These are phyloP conservation scores for Clonostachys chloroleuca DNA, from an alignment of 2,329 filamentous ascomycete genomes.

Conservation along the genomic window DNA sequence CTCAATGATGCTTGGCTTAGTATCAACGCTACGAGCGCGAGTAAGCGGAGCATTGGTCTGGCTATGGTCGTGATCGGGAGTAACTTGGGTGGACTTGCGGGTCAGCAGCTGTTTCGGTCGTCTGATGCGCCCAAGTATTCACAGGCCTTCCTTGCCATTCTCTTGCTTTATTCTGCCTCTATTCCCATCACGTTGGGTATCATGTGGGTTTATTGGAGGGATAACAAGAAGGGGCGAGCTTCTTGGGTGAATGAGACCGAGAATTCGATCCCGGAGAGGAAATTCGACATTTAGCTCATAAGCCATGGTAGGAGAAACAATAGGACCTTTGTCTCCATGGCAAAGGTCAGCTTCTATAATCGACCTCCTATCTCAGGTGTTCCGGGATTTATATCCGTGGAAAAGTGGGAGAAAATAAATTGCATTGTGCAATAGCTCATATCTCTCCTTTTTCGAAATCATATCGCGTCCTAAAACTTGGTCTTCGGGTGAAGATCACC, in stretches of 20 bases:
- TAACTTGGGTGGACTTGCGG: slow-evolving; percentile 13
- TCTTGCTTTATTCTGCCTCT: slow-evolving; percentile 7
- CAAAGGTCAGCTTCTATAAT: no score
- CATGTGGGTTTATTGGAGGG: slow-evolving; percentile 12
- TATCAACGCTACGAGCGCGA: slow-evolving; percentile 8
- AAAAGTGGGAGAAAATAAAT: no score
- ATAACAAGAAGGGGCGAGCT: slow-evolving; percentile 8
- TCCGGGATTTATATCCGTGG: no score
- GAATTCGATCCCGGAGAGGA: no score
- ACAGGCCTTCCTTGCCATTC: slow-evolving; percentile 8
- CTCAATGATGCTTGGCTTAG: slow-evolving; percentile 16
- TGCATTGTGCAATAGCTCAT: no score
- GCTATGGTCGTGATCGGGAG: slow-evolving; percentile 14
- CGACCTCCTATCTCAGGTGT: no score
- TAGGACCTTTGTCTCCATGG: no score
- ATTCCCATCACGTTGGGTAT: slow-evolving; percentile 9
- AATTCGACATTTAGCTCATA: no score
- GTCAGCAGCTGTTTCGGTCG: slow-evolving; percentile 13
- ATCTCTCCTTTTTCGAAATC: no score
- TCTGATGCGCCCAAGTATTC: slow-evolving; percentile 11
- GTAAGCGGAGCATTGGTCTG: slow-evolving; percentile 11
- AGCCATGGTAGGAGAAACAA: no score
- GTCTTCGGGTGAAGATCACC: no score
- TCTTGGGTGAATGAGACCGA: not conserved
- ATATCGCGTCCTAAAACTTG: no score